Percentiles rank a stretch among this genome's conserved stretches.
Conservation (phyloP, 2,329 filamentous ascomycete genomes). For the Monilinia polystroma region DNA sequence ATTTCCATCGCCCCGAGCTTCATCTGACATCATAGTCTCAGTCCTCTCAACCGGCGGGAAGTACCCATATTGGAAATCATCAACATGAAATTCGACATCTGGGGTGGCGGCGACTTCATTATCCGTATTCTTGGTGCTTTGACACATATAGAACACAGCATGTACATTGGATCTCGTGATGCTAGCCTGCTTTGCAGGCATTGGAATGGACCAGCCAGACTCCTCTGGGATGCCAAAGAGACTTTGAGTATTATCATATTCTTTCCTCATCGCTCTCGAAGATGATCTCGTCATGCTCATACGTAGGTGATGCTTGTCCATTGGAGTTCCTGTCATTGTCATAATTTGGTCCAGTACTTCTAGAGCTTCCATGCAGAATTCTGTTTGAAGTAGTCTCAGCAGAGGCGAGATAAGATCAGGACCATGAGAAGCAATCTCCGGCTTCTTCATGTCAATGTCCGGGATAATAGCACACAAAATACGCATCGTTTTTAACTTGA, state of each 20-base stretch:
- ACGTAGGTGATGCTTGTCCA: slow-evolving; percentile 89
- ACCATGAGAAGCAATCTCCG: slow-evolving; percentile 85
- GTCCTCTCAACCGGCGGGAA: slow-evolving; percentile 66
- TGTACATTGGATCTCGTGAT: slow-evolving; percentile 90
- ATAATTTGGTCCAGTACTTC: slow-evolving; percentile 93
- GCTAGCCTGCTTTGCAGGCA: slow-evolving; percentile 85
- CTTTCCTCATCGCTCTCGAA: slow-evolving; percentile 82
- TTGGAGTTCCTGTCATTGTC: slow-evolving; percentile 85
- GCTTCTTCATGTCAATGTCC: slow-evolving; percentile 88
- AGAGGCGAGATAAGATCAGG: slow-evolving; percentile 94
- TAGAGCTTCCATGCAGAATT: slow-evolving; percentile 88
- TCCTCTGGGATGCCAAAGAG: slow-evolving; percentile 95
- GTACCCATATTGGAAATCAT: slow-evolving; percentile 69
- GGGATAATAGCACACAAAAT: slow-evolving; percentile 82
- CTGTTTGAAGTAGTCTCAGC: slow-evolving; percentile 83
- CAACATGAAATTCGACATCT: slow-evolving; percentile 86
- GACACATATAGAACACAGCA: slow-evolving; percentile 92
- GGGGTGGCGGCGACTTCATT: slow-evolving; percentile 68
- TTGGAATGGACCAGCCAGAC: slow-evolving; percentile 92
- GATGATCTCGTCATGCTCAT: slow-evolving; percentile 97
- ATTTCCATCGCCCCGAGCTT: slow-evolving; percentile 61
- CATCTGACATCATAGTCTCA: slow-evolving; percentile 90
- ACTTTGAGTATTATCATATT: slow-evolving; percentile 91
- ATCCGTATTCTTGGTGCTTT: slow-evolving; percentile 59
- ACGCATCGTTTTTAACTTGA: slow-evolving; percentile 90